Conservation (phyloP, 768 basidiomycete species). For the Mycena haematopus region DNA sequence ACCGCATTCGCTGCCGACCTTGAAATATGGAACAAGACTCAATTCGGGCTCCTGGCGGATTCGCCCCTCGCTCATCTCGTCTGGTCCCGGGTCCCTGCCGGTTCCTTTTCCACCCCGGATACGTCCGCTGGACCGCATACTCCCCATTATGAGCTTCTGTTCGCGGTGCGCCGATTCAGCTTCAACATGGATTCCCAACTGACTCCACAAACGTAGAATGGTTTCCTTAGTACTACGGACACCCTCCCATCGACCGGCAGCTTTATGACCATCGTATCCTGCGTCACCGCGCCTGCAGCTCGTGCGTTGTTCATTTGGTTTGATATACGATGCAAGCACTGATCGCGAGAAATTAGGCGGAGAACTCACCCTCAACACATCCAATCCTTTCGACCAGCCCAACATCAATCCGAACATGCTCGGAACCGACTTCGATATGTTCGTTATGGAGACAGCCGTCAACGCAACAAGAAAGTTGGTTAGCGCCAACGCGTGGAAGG, state of each 20-base stretch:
- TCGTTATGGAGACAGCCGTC: slow-evolving; percentile 32
- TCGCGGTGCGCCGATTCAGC: slow-evolving; percentile 18
- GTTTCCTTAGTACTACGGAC: neutral
- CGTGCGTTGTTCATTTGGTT: slow-evolving; percentile 14
- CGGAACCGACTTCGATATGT: slow-evolving; percentile 31
- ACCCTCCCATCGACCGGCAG: slow-evolving; percentile 16
- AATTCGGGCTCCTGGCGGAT: slow-evolving; percentile 26
- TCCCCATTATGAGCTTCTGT: slow-evolving; percentile 32
- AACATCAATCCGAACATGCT: slow-evolving; percentile 55
- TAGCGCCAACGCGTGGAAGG: slow-evolving; percentile 31
- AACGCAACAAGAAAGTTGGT: slow-evolving; percentile 28
- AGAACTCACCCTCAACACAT: slow-evolving; percentile 41
- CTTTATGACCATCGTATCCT: slow-evolving; percentile 19
- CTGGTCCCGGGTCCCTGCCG: slow-evolving; percentile 8
- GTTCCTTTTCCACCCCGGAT: slow-evolving; percentile 25
- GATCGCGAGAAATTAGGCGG: slow-evolving; percentile 31
- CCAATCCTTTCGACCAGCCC: slow-evolving; percentile 48
- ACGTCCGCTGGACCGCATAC: slow-evolving; percentile 33
- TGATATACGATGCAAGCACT: no score
- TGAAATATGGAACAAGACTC: slow-evolving; percentile 25
- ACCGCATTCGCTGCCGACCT: slow-evolving; percentile 10
- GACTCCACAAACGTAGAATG: slow-evolving; percentile 14
- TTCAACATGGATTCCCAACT: neutral
- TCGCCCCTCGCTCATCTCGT: slow-evolving; percentile 18
- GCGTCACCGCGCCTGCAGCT: slow-evolving; percentile 26